phyloP scores from a whole-genome alignment of 208 protist genomes.

The Trypanosoma rangeli region DNA sequence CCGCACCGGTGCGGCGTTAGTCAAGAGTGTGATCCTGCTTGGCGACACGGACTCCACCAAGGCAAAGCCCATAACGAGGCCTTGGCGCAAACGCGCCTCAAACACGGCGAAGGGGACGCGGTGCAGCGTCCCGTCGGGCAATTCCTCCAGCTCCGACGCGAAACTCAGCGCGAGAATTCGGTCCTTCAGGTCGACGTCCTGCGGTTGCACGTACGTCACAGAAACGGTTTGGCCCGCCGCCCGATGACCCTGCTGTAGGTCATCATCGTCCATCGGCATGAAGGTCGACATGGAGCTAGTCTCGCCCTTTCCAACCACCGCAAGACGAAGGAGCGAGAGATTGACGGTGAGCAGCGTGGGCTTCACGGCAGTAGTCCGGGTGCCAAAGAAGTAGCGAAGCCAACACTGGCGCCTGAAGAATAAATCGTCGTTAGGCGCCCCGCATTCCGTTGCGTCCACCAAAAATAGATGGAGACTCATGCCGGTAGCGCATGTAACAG shows the following conservation, averaged over 20 bases:
- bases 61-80: constrained; percentile 53
- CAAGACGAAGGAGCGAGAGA: constrained; percentile 38
- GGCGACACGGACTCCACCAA: constrained; percentile 51
- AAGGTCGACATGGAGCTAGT: constrained; percentile 47
- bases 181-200: constrained; percentile 57
- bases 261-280: constrained; percentile 66
- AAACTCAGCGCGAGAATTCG: constrained; percentile 56
- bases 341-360: constrained; percentile 46
- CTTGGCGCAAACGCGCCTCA: constrained; percentile 37
- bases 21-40: constrained; percentile 47
- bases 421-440: constrained; percentile 1
- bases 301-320: constrained; percentile 40
- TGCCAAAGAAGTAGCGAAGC: constrained; percentile 75
- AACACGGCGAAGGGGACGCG: constrained; percentile 44
- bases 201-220: constrained; percentile 45
- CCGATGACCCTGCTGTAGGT: constrained; percentile 16
- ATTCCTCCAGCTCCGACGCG: constrained; percentile 48
- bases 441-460: constrained; percentile 39
- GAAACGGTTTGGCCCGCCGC: constrained; percentile 27
- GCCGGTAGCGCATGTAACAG: constrained; percentile 31
- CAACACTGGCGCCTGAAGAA: constrained; percentile 39
- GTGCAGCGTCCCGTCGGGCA: constrained; percentile 47
- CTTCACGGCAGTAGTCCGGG: constrained; percentile 37
- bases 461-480: constrained; percentile 49
- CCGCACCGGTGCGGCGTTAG: constrained; percentile 33